phyloP scores from a whole-genome alignment of 257 asterid species.

The Nicotiana attenuata region DNA sequence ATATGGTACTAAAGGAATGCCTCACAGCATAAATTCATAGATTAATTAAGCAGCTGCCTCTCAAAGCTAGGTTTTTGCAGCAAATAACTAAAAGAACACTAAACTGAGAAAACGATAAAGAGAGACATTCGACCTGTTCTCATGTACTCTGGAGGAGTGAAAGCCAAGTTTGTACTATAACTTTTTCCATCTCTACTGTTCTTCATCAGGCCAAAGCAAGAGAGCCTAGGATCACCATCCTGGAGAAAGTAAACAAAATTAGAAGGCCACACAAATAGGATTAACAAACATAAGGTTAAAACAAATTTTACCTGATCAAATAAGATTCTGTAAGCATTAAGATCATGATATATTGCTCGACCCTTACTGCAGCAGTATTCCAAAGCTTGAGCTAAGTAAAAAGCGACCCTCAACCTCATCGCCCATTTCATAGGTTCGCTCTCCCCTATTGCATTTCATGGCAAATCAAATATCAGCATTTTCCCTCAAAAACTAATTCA shows the following conservation, averaged over 20 bases:
- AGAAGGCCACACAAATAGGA: neutral
- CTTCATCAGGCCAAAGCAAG: conserved; percentile 54
- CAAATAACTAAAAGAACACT: neutral
- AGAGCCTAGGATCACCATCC: conserved; percentile 54
- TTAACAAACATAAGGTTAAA: neutral
- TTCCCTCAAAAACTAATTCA: neutral
- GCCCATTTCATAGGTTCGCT: conserved; percentile 48
- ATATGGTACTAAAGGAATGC: neutral
- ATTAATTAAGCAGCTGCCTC: neutral
- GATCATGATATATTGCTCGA: conserved; percentile 44
- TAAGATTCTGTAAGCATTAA: conserved; percentile 44
- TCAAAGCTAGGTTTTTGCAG: neutral
- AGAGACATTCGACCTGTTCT: conserved; percentile 29
- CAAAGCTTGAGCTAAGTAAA: conserved; percentile 47
- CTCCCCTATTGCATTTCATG: conserved; percentile 38
- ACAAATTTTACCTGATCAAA: conserved; percentile 37
- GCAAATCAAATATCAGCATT: conserved; percentile 8
- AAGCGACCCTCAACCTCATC: conserved; percentile 48
- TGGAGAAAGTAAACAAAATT: conserved; percentile 8
- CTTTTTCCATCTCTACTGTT: conserved; percentile 54
- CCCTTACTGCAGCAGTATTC: conserved; percentile 47
- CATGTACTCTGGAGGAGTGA: conserved; percentile 52
- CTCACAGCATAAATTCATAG: neutral
- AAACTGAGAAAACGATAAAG: neutral
- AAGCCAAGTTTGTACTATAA: conserved; percentile 48